A percentile compares a stretch with the other conserved stretches of the same genome.
Conservation (phyloP, 768 basidiomycete genomes). For the Clavaria fumosa region DNA sequence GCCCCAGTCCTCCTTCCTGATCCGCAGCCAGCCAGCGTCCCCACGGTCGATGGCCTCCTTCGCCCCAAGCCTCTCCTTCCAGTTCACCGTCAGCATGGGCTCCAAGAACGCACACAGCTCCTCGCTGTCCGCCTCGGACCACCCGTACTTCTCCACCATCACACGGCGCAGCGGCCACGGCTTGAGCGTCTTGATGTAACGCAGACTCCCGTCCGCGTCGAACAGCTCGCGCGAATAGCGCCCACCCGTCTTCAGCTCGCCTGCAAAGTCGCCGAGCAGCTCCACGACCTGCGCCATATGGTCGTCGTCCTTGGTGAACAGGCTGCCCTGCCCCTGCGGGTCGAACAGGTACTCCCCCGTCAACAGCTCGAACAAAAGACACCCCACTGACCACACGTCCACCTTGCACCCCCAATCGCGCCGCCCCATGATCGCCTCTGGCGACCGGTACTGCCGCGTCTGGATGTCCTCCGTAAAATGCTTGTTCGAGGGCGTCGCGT, state of each 20-base stretch:
- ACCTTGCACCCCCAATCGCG: slow-evolving; percentile 75
- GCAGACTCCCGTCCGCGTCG: slow-evolving; percentile 43
- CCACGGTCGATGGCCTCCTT: slow-evolving; percentile 63
- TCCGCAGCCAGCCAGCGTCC: slow-evolving; percentile 57
- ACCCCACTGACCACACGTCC: slow-evolving; percentile 87
- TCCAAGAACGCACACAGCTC: slow-evolving; percentile 50
- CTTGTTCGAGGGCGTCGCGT: slow-evolving; percentile 80
- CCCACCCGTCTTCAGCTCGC: slow-evolving; percentile 68
- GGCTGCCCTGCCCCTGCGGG: slow-evolving; percentile 63
- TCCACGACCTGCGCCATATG: slow-evolving; percentile 94
- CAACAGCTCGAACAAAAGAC: slow-evolving; percentile 80
- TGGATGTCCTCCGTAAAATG: slow-evolving; percentile 94
- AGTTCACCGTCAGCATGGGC: slow-evolving; percentile 65
- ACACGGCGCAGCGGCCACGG: slow-evolving; percentile 73
- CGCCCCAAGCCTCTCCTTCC: slow-evolving; percentile 51
- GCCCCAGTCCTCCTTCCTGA: slow-evolving; percentile 24
- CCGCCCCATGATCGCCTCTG: slow-evolving; percentile 85
- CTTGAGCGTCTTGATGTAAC: slow-evolving; percentile 31
- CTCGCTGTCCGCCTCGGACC: slow-evolving; percentile 39
- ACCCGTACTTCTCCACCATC: slow-evolving; percentile 81
- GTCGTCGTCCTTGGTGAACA: slow-evolving; percentile 88
- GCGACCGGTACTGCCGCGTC: slow-evolving; percentile 88
- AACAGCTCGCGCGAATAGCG: slow-evolving; percentile 78
- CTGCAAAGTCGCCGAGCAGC: slow-evolving; percentile 64
- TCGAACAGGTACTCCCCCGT: slow-evolving; percentile 91